These are phyloP conservation scores for Platismatia glauca DNA, from an alignment of 495 filamentous ascomycete genomes.

Conservation along the genomic window DNA sequence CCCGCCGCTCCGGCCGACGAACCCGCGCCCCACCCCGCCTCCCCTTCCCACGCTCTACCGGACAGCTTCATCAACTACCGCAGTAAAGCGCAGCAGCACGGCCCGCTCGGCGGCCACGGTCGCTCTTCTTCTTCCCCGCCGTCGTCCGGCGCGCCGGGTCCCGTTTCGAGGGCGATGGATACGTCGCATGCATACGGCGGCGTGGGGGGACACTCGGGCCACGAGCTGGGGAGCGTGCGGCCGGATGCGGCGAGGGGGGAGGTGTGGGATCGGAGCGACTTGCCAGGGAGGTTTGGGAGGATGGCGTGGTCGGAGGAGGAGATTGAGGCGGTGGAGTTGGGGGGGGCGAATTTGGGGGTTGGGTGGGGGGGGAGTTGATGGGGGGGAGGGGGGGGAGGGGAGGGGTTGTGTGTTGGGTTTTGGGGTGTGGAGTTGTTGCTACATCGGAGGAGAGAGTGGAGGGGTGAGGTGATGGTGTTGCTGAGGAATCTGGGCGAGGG, in stretches of 20 bases:
- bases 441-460: neutral
- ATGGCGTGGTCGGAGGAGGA: conserved; percentile 63
- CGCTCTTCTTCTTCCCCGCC: conserved; percentile 31
- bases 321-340: conserved; percentile 92
- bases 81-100: conserved; percentile 86
- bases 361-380: conserved; percentile 21
- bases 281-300: conserved; percentile 74
- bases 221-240: conserved; percentile 59
- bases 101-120: conserved; percentile 59
- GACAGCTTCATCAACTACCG: conserved; percentile 86
- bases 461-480: neutral
- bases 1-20: conserved; percentile 9
- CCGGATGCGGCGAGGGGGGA: conserved; percentile 52
- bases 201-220: conserved; percentile 58
- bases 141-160: neutral
- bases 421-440: neutral
- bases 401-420: neutral
- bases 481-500: neutral
- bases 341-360: conserved; percentile 59
- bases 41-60: conserved; percentile 51
- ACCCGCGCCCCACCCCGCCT: conserved; percentile 49
- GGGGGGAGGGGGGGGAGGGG: neutral
- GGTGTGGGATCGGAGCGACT: conserved; percentile 81
- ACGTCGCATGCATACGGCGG: conserved; percentile 32
- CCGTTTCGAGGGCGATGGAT: neutral